Percentiles rank a stretch among this genome's conserved stretches.
Conservation (phyloP, 108 stramenopile species). For the Bacterosira constricta region DNA sequence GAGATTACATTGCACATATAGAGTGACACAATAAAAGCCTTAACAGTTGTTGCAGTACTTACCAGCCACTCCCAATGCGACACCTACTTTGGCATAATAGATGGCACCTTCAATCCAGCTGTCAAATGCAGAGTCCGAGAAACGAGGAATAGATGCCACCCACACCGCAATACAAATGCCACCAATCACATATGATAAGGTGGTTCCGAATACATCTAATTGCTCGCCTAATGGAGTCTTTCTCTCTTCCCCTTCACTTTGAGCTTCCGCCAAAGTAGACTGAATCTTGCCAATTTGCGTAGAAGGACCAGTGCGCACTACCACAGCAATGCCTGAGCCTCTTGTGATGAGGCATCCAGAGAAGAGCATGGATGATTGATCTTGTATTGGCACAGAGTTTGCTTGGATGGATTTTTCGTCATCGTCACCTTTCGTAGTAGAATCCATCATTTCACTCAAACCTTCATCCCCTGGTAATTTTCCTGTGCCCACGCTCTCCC, state of each 20-base stretch:
- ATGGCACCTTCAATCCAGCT: conserved; percentile 73
- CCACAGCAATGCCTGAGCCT: conserved; percentile 88
- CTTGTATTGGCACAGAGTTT: conserved; percentile 31
- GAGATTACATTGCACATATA: too few relatives aligned
- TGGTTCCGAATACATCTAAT: conserved; percentile 92
- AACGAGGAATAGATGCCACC: conserved; percentile 84
- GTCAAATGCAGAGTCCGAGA: conserved; percentile 72
- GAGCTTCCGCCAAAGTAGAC: conserved; percentile 68
- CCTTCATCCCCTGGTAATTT: conserved; percentile 66
- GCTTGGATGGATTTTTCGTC: background rate
- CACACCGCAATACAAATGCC: conserved; percentile 89
- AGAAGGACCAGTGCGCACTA: conserved; percentile 82
- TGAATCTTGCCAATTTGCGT: conserved; percentile 96
- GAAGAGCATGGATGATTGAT: conserved; percentile 87
- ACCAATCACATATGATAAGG: conserved; percentile 90
- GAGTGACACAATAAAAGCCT: too few relatives aligned
- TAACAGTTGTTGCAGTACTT: too few relatives aligned
- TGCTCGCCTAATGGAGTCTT: conserved; percentile 94
- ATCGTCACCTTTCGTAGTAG: background rate
- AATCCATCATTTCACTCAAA: background rate
- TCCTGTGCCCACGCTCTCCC: conserved; percentile 72
- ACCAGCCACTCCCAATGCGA: conserved; percentile 98
- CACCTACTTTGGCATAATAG: conserved; percentile 95
- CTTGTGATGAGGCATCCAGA: conserved; percentile 87
- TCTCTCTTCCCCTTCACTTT: conserved; percentile 51